Conservation (phyloP, 2,329 filamentous ascomycete genomes). For the Aspergillus pseudotamarii region DNA sequence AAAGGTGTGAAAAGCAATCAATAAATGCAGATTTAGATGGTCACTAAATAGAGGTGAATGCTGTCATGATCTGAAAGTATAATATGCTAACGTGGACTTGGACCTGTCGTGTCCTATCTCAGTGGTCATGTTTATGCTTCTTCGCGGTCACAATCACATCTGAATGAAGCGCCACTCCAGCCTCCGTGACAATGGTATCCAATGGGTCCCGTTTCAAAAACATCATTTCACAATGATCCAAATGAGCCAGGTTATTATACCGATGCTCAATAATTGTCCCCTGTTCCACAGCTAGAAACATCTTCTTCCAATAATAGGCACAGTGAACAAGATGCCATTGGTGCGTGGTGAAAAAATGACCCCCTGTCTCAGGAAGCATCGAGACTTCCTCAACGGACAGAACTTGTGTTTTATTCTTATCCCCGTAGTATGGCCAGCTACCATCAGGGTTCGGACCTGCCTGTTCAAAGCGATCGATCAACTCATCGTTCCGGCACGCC, state of each 20-base stretch:
- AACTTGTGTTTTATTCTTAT: constrained; percentile 24
- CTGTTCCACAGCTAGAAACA: constrained; percentile 14
- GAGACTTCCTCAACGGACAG: constrained; percentile 21
- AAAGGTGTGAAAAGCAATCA: too few species aligned
- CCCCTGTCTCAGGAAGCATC: constrained; percentile 22
- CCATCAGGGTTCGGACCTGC: constrained; percentile 33
- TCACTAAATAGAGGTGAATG: too few species aligned
- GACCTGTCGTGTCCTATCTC: background rate
- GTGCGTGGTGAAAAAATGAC: constrained; percentile 22
- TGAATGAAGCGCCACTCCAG: constrained; percentile 10
- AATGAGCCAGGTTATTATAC: constrained; percentile 18
- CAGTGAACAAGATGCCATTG: constrained; percentile 39
- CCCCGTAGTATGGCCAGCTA: constrained; percentile 37
- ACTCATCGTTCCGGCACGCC: constrained; percentile 37
- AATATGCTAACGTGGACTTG: too few species aligned
- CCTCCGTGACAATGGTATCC: constrained; percentile 11
- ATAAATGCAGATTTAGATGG: too few species aligned
- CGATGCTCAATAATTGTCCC: constrained; percentile 27
- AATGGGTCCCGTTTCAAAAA: constrained; percentile 12
- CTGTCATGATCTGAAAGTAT: too few species aligned
- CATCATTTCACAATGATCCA: constrained; percentile 21
- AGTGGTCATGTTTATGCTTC: background rate
- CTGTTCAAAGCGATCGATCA: constrained; percentile 36
- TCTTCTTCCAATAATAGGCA: constrained; percentile 39
- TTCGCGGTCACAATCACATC: constrained; percentile 3